Evolutionary conservation across 78 protist species (phyloP).

Genomic region (Blattamonas nauphoetae): DNA sequence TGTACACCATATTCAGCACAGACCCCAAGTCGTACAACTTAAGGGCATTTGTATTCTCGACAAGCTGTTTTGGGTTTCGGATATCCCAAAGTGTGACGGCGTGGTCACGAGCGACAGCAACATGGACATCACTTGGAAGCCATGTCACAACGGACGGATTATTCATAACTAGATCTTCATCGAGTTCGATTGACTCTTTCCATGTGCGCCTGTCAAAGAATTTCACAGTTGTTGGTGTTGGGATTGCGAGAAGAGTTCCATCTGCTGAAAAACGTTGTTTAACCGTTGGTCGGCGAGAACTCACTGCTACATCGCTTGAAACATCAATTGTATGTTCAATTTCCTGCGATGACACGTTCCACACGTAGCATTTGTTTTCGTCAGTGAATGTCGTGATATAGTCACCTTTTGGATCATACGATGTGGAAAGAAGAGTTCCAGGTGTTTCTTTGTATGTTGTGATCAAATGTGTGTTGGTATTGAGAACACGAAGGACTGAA

Average conservation of each 20-base stretch:
- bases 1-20: no score
- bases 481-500: not conserved
- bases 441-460: not conserved
- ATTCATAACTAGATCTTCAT: not conserved
- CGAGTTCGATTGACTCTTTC: not conserved
- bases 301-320: not conserved
- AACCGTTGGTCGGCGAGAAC: not conserved
- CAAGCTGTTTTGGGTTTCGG: not conserved
- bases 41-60: no score
- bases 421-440: not conserved
- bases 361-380: not conserved
- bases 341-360: not conserved
- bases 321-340: not conserved
- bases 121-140: not conserved
- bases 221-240: not conserved
- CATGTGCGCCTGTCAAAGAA: not conserved
- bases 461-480: not conserved
- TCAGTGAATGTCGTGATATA: not conserved
- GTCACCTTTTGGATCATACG: not conserved
- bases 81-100: not conserved
- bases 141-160: not conserved
- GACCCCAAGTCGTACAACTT: no score
- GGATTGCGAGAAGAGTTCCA: not conserved
- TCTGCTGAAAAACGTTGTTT: not conserved
- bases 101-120: not conserved